These are phyloP conservation scores for Penicillium angulare DNA, from an alignment of 495 filamentous ascomycete genomes.

Conservation along the genomic window DNA sequence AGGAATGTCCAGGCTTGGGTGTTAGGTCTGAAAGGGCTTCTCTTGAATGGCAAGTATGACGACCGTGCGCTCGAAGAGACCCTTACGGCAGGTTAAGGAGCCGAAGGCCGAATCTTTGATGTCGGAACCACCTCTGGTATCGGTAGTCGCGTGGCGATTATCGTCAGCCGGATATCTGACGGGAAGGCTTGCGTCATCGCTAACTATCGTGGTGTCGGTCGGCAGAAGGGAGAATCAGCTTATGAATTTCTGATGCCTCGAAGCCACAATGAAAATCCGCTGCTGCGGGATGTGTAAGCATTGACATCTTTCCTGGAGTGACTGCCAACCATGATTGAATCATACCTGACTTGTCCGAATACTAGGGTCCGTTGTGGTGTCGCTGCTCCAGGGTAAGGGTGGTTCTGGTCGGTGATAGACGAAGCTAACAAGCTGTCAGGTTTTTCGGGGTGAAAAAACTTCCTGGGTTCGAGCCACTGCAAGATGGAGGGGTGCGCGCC, in stretches of 20 bases:
- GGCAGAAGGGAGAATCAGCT: neutral
- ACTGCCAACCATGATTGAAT: neutral
- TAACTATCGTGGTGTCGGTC: constrained; percentile 19
- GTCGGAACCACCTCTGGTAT: neutral
- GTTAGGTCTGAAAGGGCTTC: neutral
- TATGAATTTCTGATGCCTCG: constrained; percentile 18
- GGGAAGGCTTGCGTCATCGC: constrained; percentile 18
- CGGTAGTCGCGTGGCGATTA: constrained; percentile 14
- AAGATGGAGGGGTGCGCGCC: constrained; percentile 36
- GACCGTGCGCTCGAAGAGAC: neutral
- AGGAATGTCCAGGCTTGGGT: too few relatives aligned
- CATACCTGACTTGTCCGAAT: too few relatives aligned
- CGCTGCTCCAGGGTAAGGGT: constrained; percentile 21
- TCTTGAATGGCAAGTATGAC: constrained; percentile 11
- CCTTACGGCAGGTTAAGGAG: constrained; percentile 4
- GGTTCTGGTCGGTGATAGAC: neutral
- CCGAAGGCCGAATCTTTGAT: constrained; percentile 12
- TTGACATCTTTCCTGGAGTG: neutral
- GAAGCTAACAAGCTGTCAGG: constrained; percentile 5
- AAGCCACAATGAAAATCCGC: constrained; percentile 8
- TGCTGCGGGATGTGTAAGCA: constrained; percentile 20
- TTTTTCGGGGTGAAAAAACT: constrained; percentile 31
- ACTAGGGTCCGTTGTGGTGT: constrained; percentile 17
- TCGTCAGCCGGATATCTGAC: constrained; percentile 18
- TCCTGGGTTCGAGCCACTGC: constrained; percentile 28